Evolutionary conservation across 768 basidiomycete species (phyloP), one percentile per base, ranked within the genome.

Genomic region (Kwoniella botswanensis): DNA sequence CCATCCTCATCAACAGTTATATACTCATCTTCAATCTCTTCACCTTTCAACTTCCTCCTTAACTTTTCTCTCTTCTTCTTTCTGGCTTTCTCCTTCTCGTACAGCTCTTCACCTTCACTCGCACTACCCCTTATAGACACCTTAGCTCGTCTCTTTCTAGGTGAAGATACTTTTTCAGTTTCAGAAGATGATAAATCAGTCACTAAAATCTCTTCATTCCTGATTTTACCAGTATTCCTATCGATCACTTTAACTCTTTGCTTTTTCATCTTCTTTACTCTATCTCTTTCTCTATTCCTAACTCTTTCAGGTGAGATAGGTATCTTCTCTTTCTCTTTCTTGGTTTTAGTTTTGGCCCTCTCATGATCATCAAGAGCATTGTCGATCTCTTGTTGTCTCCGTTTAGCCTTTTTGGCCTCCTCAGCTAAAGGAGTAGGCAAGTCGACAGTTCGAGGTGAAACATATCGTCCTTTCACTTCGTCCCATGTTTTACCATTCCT

Each of bases 191-290:
- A 35, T 56, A 42, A 50, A 55, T 65, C 64, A 22, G 67, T 62
- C 9, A 55, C 59, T 6, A 58, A 41, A 1, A 68, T 60, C 54
- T 68, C 60, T 42, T 55, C 67, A 17, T 35, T 61, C 29, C 62
- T 41, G 17, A 61, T 52, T 59, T n/a, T 42, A 50, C 65, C 56
- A 7, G 65, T 60, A 7, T 67, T 24, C 11, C 57, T 42, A 67
- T 67, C 65, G 13, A 50, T 7, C 7, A 60, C 57, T 59, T 60
- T 67, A 17, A 54, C 67, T 62, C 26, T 61, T 21, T 60, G 50
- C 17, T 68, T 68, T 22, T 55, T 68, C 60, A 57, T 61, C 53
- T 55, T 62, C 52, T 68, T 61, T 46, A 42, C 24, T 56, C 53
- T 67, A 10, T 65, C 21, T 56, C 53, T 67, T 3, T 65, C 21